These are phyloP conservation scores for Aspergillus sp. DNA, from an alignment of 2,329 filamentous ascomycete species.

Conservation along the genomic window DNA sequence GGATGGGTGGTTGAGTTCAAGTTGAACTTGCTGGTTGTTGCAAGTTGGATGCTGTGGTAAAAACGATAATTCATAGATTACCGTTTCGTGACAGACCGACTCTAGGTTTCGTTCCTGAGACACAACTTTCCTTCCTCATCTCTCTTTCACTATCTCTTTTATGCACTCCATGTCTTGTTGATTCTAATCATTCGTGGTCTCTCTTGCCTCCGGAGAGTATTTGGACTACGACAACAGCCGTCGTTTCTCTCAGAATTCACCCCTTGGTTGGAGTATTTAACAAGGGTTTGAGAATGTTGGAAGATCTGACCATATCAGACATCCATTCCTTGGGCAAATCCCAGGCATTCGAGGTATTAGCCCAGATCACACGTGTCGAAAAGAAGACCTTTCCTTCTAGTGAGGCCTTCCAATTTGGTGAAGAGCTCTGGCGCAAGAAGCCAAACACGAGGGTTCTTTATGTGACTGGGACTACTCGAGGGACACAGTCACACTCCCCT, in stretches of 20 bases:
- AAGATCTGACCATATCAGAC: constrained; percentile 37
- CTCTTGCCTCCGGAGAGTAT: neutral
- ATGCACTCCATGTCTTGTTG: neutral
- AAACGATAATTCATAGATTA: neutral
- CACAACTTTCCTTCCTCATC: neutral
- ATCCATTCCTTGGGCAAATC: constrained; percentile 43
- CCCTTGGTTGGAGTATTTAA: constrained; percentile 29
- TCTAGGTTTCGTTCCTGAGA: neutral
- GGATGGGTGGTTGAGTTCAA: neutral
- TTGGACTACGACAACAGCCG: neutral
- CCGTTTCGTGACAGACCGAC: neutral
- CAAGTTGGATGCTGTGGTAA: neutral
- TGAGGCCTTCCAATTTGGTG: constrained; percentile 55
- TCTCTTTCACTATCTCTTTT: neutral
- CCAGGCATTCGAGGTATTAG: constrained; percentile 42
- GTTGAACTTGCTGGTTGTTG: neutral
- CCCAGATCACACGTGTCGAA: constrained; percentile 47
- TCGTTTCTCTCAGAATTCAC: constrained; percentile 4
- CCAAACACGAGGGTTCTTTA: constrained; percentile 53
- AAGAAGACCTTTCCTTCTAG: constrained; percentile 57
- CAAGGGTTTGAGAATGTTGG: constrained; percentile 29
- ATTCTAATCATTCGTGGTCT: too few relatives aligned
- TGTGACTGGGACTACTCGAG: constrained; percentile 28
- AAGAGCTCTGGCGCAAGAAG: constrained; percentile 53
- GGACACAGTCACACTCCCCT: constrained; percentile 19